Evolutionary conservation across 139 green algal genomes (phyloP).

Genomic region (Coelastrella sp.): DNA sequence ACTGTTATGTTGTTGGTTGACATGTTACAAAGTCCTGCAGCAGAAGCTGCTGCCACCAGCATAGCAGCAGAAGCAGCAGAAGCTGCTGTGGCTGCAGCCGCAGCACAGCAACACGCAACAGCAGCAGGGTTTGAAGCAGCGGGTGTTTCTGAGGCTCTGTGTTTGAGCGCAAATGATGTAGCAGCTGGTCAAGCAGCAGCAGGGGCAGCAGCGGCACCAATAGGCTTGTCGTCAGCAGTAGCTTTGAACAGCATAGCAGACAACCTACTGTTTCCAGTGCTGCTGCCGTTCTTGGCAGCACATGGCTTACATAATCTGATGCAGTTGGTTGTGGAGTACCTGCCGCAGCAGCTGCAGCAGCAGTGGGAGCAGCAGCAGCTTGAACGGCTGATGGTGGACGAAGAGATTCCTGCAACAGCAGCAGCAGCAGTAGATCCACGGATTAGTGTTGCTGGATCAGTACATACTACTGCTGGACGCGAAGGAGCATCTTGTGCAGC

Average conservation of each 20-base stretch:
- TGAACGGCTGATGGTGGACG: not conserved
- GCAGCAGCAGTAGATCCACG: not conserved
- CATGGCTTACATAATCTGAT: constrained; percentile 30
- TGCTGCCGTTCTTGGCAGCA: constrained; percentile 24
- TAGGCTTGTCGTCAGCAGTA: not conserved
- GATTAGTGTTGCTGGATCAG: no score
- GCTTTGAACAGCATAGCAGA: not conserved
- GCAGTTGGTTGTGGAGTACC: constrained; percentile 20
- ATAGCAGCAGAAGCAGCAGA: not conserved
- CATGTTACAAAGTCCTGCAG: not conserved
- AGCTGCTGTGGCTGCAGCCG: constrained; percentile 5
- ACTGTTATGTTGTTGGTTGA: not conserved
- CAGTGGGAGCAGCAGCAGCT: constrained; percentile 13
- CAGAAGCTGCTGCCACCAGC: not conserved
- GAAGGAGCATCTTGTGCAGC: not conserved
- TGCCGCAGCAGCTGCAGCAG: constrained; percentile 15
- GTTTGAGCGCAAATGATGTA: not conserved
- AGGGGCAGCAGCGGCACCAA: not conserved
- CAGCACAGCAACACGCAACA: not conserved
- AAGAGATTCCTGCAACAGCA: not conserved
- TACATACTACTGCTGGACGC: no score
- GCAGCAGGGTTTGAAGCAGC: constrained; percentile 28
- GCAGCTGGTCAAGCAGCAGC: not conserved
- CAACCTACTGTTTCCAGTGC: constrained; percentile 8
- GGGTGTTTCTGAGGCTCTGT: no score